Evolutionary conservation across 306 rosid species (phyloP), one percentile per base, ranked within the genome.

Genomic region (Trifolium repens): DNA sequence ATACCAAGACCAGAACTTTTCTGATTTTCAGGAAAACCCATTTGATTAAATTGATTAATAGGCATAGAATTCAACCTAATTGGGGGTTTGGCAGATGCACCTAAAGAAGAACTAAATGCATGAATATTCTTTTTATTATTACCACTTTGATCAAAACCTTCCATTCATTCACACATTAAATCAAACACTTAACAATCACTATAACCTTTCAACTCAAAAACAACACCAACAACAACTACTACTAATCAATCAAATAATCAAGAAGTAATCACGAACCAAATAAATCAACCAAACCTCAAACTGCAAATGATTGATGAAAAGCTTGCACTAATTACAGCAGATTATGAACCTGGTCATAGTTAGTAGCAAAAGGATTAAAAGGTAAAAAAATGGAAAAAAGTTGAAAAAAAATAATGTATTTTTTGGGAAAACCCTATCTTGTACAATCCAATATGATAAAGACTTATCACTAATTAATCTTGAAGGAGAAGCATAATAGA

Each of bases 141-240:
- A 74, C 32, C 43, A 68, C 79, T 44, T 55, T 83, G 90, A 72
- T 83, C 87, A 67, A 69, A 57, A 19, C 86, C 89, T 49, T 87
- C 96, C 96, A 89, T 89, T 83, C 65, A 43, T 81, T 71, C 67
- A 44, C 2, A n/a, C 97, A 89, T 86, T 83, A 57, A 61, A 80
- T 65, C 68, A 57, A 83, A 69, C 68, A 40, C 19, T 42, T 4
- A 26, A 0, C 64, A 30, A 24, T 17, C 55, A 59, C 75, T 68
- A 50, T 5, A 50, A 37, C 10, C 40, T 76, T 79, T 67, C 73
- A 16, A 52, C 59, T 17, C 65, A 60, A 63, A 63, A 74, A 53
- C 24, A 12, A 7, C 8, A 62, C 4, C 17, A 2, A 12, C 54
- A 22, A 22, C 67, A 30, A 19, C 37, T 19, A 43, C n/a, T 44